Evolutionary conservation across 306 rosid genomes (phyloP).

Genomic region (Carpinus fangiana): DNA sequence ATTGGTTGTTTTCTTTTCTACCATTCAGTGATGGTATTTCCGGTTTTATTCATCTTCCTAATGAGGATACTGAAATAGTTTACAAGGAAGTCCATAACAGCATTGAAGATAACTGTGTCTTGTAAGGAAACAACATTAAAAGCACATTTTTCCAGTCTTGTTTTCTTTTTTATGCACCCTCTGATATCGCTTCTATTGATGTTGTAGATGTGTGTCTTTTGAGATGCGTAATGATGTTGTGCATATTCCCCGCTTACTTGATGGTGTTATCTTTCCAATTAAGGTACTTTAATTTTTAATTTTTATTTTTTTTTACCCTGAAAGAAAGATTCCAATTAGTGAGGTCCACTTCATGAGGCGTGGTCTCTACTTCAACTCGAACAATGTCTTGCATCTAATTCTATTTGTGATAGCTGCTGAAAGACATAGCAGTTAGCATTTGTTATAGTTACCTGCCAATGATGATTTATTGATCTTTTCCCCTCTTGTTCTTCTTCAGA

Average conservation of each 20-base stretch:
- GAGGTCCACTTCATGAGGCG: too few species aligned
- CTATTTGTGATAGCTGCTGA: neutral
- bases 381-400: neutral
- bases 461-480: neutral
- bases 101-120: conserved; percentile 18
- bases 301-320: neutral
- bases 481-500: neutral
- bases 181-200: neutral
- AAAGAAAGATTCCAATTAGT: too few species aligned
- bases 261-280: conserved; percentile 26
- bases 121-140: conserved; percentile 30
- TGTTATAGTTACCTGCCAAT: neutral
- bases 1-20: neutral
- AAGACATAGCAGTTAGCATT: neutral
- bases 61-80: conserved; percentile 5
- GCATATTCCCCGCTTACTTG: conserved; percentile 31
- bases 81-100: neutral
- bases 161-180: neutral
- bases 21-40: conserved; percentile 40
- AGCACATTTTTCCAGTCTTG: neutral
- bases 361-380: neutral
- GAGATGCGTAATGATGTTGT: conserved; percentile 24
- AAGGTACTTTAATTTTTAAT: conserved; percentile 32
- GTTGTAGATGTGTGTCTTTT: conserved; percentile 37
- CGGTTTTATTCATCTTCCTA: conserved; percentile 25